A percentile compares a stretch with the other conserved stretches of the same genome.
These are phyloP conservation scores for Lentinula lateritia DNA, from an alignment of 768 basidiomycete genomes.

Conservation along the genomic window DNA sequence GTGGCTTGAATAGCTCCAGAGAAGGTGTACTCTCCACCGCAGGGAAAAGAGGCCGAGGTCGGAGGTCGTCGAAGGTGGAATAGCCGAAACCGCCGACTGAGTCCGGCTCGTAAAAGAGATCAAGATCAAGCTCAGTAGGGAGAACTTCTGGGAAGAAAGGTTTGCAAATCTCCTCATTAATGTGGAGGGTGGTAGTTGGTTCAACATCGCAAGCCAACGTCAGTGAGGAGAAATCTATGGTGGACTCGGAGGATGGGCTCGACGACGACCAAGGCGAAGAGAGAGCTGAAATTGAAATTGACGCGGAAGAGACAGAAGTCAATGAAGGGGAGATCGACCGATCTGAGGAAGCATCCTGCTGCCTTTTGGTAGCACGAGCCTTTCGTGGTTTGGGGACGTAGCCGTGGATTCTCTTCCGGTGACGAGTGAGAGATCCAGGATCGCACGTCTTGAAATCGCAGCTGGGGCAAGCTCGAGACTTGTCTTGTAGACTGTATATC, in stretches of 20 bases:
- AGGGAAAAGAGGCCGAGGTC: background rate
- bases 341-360: background rate
- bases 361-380: background rate
- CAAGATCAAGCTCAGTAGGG: background rate
- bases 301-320: background rate
- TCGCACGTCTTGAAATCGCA: constrained; percentile 5
- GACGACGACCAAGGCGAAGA: background rate
- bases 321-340: background rate
- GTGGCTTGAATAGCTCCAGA: background rate
- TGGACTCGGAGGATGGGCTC: background rate
- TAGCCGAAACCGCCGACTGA: background rate
- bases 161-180: background rate
- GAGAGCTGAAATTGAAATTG: background rate
- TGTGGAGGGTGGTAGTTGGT: background rate
- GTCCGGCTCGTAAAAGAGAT: background rate
- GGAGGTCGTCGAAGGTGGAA: background rate
- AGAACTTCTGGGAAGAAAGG: background rate
- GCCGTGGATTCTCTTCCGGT: constrained; percentile 5
- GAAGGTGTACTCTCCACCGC: background rate
- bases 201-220: background rate
- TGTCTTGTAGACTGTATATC: background rate
- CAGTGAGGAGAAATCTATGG: background rate
- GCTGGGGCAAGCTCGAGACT: background rate
- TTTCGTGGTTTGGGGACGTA: constrained; percentile 1
- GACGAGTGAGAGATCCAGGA: constrained; percentile 1